Evolutionary conservation across 2,329 filamentous ascomycete species (phyloP).

Genomic region (Colletotrichum plurivorum): DNA sequence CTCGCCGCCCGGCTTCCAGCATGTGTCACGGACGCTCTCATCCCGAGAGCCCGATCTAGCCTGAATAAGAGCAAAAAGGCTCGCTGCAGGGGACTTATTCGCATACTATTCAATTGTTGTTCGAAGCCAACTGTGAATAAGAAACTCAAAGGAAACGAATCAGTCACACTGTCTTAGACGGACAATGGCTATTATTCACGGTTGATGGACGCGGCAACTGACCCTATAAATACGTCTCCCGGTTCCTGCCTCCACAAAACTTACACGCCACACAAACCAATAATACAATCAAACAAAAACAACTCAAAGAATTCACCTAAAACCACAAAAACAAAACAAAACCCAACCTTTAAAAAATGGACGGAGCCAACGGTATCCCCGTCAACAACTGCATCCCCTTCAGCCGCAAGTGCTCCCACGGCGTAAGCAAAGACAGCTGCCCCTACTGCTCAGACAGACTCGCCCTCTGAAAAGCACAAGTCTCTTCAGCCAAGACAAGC

Average conservation of each 20-base stretch:
- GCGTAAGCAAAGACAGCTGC: neutral
- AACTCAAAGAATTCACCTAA: neutral
- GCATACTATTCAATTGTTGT: neutral
- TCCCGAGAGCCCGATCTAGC: neutral
- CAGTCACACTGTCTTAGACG: too few species aligned
- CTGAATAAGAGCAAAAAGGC: neutral
- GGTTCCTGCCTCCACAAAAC: too few species aligned
- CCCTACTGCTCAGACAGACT: conserved; percentile 17
- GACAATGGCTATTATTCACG: too few species aligned
- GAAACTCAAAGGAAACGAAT: too few species aligned
- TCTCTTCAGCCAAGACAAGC: neutral
- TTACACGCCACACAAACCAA: too few species aligned
- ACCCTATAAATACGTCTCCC: too few species aligned
- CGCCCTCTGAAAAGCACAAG: neutral
- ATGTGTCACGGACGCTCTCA: neutral
- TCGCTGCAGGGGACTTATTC: conserved; percentile 2
- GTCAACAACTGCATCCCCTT: conserved; percentile 15
- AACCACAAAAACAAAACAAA: neutral
- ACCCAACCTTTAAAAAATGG: neutral
- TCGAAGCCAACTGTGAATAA: neutral
- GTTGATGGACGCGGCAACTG: too few species aligned
- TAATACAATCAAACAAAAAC: too few species aligned
- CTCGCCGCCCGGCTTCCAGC: neutral
- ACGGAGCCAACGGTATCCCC: too few species aligned
- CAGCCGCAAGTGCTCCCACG: conserved; percentile 17